phyloP scores from a whole-genome alignment of 78 protist species.

The Pelomyxa schiedti region DNA sequence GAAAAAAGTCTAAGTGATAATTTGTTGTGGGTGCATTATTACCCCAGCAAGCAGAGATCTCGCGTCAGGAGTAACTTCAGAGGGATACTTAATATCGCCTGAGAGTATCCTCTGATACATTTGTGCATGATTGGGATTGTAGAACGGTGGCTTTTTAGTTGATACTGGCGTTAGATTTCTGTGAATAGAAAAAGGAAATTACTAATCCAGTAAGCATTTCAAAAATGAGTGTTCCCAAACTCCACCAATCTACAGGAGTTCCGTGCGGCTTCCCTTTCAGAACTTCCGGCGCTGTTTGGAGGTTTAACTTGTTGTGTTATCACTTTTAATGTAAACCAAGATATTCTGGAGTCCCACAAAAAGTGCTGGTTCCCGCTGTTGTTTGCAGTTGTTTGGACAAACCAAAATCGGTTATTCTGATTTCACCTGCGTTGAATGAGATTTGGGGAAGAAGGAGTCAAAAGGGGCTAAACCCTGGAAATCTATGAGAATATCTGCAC shows the following conservation, averaged over 20 bases:
- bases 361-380: conserved; percentile 59
- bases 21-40: background rate
- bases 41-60: conserved; percentile 36
- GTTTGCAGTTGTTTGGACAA: conserved; percentile 72
- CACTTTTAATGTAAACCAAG: conserved; percentile 13
- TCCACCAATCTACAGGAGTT: conserved; percentile 91
- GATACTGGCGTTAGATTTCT: background rate
- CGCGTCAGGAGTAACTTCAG: conserved; percentile 38
- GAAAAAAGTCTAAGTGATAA: background rate
- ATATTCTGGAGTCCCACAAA: conserved; percentile 98
- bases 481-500: too few relatives aligned
- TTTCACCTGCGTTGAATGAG: conserved; percentile 59
- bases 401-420: conserved; percentile 93
- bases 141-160: conserved; percentile 42
- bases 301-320: background rate
- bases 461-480: too few relatives aligned
- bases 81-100: conserved; percentile 57
- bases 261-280: conserved; percentile 73
- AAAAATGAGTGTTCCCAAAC: conserved; percentile 71
- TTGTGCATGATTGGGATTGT: conserved; percentile 29
- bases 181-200: background rate
- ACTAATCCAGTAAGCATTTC: conserved; percentile 81
- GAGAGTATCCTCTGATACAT: conserved; percentile 61
- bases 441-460: background rate
- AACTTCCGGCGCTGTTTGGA: conserved; percentile 69